Evolutionary conservation across 805 yeast genomes (phyloP), one percentile per base, ranked within the genome.

Genomic region (Lachancea nothofagi): DNA sequence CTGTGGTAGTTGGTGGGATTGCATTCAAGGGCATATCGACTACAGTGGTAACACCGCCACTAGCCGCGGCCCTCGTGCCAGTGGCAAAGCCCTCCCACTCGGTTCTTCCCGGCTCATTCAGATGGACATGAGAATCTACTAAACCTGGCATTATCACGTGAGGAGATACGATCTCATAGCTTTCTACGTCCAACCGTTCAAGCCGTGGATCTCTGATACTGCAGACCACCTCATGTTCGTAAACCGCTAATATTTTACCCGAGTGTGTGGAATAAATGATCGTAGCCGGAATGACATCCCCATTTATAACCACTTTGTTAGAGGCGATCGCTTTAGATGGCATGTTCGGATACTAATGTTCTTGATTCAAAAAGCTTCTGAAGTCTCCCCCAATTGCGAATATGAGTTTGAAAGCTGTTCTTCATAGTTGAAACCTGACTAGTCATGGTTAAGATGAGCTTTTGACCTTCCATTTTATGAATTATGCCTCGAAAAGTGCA

Each of bases 81-180:
- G 95, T 83, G n/a, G 80, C 95, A 59, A 90, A 89, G 1, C 97
- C 97, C 62, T 89, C 97, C 97, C 97, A 89, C 46, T 88, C 96
- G 1, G 97, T 89, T 51, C 97, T 69, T n/a, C 97, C 97, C 0
- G 97, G 97, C 55, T 90, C 97, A 60, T 90, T 90, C 50, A 89
- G 66, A 55, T 89, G 97, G 19, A 89, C 97, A 60, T 89, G 97
- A 4, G 95, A 75, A 55, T 89, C 97, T 3, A 89, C 94, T 22
- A 89, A 71, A 0, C 97, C 97, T 0, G 97, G 97, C 68, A 90
- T 67, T 9, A 89, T 71, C 23, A 74, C 75, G 15, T 67, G 59
- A 0, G 89, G 87, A 3, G 82, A 68, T 4, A 80, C 78, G 46
- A 79, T 69, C 29, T 79, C 61, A 53, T 69, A 72, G 32, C 68